These are phyloP conservation scores for Phytopythium boreale DNA, from an alignment of 352 stramenopile species.

Conservation along the genomic window DNA sequence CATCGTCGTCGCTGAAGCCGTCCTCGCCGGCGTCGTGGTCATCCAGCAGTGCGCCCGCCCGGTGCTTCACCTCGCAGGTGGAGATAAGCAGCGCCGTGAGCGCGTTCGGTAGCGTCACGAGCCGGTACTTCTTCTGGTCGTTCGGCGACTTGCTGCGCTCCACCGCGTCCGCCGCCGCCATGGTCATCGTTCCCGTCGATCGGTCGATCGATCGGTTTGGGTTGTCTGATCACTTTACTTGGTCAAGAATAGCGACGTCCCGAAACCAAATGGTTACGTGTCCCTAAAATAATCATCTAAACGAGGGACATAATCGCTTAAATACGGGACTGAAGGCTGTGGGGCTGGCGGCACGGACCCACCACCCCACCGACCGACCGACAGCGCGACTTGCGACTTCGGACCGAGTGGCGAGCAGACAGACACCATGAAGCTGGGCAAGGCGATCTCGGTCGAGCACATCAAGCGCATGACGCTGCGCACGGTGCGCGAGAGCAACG, in stretches of 20 bases:
- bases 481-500: conserved; percentile 74
- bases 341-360: neutral
- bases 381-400: neutral
- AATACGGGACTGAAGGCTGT: conserved; percentile 3
- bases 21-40: conserved; percentile 16
- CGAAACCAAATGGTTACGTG: neutral
- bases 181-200: conserved; percentile 1
- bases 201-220: neutral
- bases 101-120: conserved; percentile 73
- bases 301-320: neutral
- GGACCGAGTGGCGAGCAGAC: conserved; percentile 6
- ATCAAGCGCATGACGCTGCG: conserved; percentile 91
- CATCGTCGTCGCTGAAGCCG: conserved; percentile 24
- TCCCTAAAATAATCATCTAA: neutral
- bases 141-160: conserved; percentile 67
- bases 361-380: neutral
- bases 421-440: conserved; percentile 71
- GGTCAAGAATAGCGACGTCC: neutral
- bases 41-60: conserved; percentile 25
- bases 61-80: conserved; percentile 39
- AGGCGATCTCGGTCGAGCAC: conserved; percentile 80
- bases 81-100: conserved; percentile 79
- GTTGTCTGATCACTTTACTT: neutral
- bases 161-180: conserved; percentile 29
- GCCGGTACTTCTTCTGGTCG: conserved; percentile 85